These are phyloP conservation scores for Phytomonas francai DNA, from an alignment of 208 protist species.

Conservation along the genomic window DNA sequence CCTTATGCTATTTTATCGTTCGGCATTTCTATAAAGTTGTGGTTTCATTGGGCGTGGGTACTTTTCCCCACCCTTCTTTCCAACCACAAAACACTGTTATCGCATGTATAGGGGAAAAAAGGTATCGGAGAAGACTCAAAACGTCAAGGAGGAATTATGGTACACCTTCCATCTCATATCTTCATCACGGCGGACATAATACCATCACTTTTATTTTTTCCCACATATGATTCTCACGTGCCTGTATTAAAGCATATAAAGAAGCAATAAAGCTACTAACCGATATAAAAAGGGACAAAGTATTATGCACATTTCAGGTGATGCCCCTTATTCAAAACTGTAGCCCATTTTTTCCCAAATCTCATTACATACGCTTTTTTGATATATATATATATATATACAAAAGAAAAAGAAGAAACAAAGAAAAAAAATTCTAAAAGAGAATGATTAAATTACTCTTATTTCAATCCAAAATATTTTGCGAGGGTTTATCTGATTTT, in stretches of 20 bases:
- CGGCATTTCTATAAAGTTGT: background rate
- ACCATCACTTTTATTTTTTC: background rate
- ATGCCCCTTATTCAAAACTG: background rate
- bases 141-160: background rate
- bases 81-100: background rate
- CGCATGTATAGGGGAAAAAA: background rate
- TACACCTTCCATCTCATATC: background rate
- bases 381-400: slow-evolving; percentile 9
- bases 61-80: background rate
- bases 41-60: background rate
- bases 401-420: slow-evolving; percentile 9
- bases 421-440: slow-evolving; percentile 12
- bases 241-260: background rate
- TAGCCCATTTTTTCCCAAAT: background rate
- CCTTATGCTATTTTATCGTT: background rate
- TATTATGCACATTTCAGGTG: background rate
- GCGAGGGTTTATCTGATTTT: slow-evolving; percentile 41
- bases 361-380: slow-evolving; percentile 1
- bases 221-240: background rate
- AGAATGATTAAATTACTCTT: slow-evolving; percentile 4
- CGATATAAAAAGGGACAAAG: background rate
- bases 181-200: background rate
- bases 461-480: slow-evolving; percentile 39
- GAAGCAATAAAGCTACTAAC: background rate
- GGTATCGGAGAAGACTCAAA: background rate